Conservation (phyloP, 2,329 filamentous ascomycete genomes). For the Plenodomus biglobosus region DNA sequence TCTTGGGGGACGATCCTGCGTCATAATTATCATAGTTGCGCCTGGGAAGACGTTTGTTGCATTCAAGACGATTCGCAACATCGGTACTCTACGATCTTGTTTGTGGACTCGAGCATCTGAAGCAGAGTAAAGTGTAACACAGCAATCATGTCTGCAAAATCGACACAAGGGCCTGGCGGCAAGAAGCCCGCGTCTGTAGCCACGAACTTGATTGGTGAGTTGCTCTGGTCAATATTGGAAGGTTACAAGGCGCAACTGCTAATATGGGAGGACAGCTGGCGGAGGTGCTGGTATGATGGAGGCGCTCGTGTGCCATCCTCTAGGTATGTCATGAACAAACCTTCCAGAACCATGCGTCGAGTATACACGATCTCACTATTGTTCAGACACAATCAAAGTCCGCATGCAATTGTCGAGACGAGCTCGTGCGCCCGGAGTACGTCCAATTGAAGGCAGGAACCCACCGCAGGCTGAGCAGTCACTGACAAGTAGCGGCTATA, state of each 20-base stretch:
- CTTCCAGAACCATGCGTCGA: no score
- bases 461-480: neutral
- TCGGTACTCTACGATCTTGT: neutral
- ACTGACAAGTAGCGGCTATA: conserved; percentile 28
- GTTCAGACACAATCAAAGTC: conserved; percentile 92
- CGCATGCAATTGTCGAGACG: conserved; percentile 97
- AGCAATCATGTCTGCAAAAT: conserved; percentile 61
- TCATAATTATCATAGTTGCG: conserved; percentile 8
- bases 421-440: conserved; percentile 75
- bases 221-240: conserved; percentile 3
- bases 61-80: neutral
- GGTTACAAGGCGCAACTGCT: conserved; percentile 9
- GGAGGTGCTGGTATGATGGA: conserved; percentile 99
- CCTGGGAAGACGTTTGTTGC: neutral
- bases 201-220: conserved; percentile 84
- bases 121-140: neutral
- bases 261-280: conserved; percentile 64
- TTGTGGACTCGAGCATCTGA: neutral
- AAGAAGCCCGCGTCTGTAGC: conserved; percentile 83
- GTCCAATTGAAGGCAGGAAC: conserved; percentile 26
- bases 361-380: no score
- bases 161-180: conserved; percentile 57
- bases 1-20: neutral
- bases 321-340: conserved; percentile 60
- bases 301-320: conserved; percentile 89